Conservation (phyloP, 768 basidiomycete species). For the Filobasidium floriforme region DNA sequence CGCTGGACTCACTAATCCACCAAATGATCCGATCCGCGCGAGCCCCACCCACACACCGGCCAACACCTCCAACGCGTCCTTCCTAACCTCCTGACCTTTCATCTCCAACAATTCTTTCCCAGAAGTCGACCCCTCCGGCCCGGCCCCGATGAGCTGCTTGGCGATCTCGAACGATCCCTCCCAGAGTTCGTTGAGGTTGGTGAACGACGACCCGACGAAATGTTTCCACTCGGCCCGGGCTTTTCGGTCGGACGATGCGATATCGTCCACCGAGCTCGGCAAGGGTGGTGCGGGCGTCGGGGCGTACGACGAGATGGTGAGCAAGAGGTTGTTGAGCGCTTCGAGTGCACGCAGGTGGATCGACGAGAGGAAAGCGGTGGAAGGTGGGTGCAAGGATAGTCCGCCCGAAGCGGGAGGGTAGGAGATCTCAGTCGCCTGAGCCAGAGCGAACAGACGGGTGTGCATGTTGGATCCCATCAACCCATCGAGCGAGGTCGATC, state of each 20-base stretch:
- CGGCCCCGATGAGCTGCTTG: slow-evolving; percentile 29
- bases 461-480: slow-evolving; percentile 46
- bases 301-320: slow-evolving; percentile 56
- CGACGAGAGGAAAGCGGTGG: slow-evolving; percentile 72
- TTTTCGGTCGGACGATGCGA: slow-evolving; percentile 43
- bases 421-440: slow-evolving; percentile 69
- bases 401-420: slow-evolving; percentile 59
- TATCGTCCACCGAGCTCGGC: slow-evolving; percentile 49
- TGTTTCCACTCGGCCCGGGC: slow-evolving; percentile 30
- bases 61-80: slow-evolving; percentile 56
- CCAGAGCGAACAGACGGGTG: slow-evolving; percentile 54
- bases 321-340: slow-evolving; percentile 80
- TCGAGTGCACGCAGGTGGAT: slow-evolving; percentile 80
- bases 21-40: slow-evolving; percentile 62
- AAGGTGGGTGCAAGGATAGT: slow-evolving; percentile 74
- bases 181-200: slow-evolving; percentile 50
- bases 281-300: slow-evolving; percentile 46
- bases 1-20: slow-evolving; percentile 51
- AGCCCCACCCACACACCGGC: slow-evolving; percentile 73
- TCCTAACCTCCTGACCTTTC: slow-evolving; percentile 60
- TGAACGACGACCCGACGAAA: slow-evolving; percentile 56
- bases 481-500: slow-evolving; percentile 18
- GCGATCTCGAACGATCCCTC: slow-evolving; percentile 38
- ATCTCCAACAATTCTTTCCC: slow-evolving; percentile 30
- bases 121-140: slow-evolving; percentile 1